Base-by-base conservation (phyloP, 176 grass and related monocot species). In the Luzula sylvatica region DNA sequence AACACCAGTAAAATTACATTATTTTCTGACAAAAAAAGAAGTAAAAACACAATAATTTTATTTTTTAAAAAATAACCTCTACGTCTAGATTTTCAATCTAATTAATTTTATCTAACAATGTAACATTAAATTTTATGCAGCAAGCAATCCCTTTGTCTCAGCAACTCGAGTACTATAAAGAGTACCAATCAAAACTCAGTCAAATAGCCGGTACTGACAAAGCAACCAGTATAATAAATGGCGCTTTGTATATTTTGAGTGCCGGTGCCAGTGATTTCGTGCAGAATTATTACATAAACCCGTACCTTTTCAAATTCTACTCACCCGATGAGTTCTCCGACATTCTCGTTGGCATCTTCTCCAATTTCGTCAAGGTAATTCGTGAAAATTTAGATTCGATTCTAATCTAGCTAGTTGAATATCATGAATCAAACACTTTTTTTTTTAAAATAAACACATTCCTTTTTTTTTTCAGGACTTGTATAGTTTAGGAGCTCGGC, bases 271-370 rank as follows among this genome's bases (percentile, higher is more conserved):
- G 85, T 20, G 92, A 98, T 42, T 98, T 65, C 35, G 3, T 98
- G 11, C 92, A 98, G 68, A 98, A 98, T 66, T 98, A 98, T 71
- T 98, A 98, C 60, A 86, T 90, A 46, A 98, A 98, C 32, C 92
- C 92, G 25, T 26, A 71, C 0, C 85, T 98, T 60, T 67, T 52
- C 78, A 86, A 98, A 66, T 68, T 56, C 3, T 78, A 90, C 44
- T 77, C 92, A 2, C 71, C 82, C 22, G 78, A 65, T 54, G 58
- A 98, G 26, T 98, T 80, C 64, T 72, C 85, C 3, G 60, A 87
- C 50, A 56, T 65, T 39, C 81, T 98, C 13, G 21, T 98, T 22
- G 13, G 25, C 67, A 90, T 86, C 65, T 98, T 86, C 65, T 7
- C 20, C 14, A 62, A 69, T 59, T 80, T 78, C 0, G 68, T 82